A percentile compares a stretch with the other conserved stretches of the same genome.
These are phyloP conservation scores for Millerago galiae DNA, from an alignment of 805 yeast genomes.

Conservation along the genomic window DNA sequence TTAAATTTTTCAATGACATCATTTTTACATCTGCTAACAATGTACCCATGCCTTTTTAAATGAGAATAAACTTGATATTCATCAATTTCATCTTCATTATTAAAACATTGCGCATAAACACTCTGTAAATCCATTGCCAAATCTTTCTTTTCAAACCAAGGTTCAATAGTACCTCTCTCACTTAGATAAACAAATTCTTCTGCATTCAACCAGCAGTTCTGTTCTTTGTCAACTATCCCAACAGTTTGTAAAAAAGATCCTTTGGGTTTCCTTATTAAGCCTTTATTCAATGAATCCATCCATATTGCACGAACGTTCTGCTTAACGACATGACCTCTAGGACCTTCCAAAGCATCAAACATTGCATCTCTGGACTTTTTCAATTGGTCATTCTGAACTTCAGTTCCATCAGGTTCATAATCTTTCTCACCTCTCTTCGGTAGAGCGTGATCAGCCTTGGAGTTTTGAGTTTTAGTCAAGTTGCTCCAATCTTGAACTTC, in stretches of 20 bases:
- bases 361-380: conserved; percentile 56
- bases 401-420: conserved; percentile 75
- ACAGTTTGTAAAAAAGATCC: conserved; percentile 72
- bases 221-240: conserved; percentile 51
- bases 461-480: conserved; percentile 17
- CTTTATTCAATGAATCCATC: conserved; percentile 25
- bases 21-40: conserved; percentile 36
- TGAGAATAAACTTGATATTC: conserved; percentile 63
- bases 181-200: conserved; percentile 73
- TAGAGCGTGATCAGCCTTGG: conserved; percentile 10
- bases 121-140: conserved; percentile 54
- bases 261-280: conserved; percentile 41
- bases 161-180: conserved; percentile 68
- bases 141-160: conserved; percentile 28
- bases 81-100: conserved; percentile 38
- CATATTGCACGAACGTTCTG: conserved; percentile 48
- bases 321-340: conserved; percentile 43
- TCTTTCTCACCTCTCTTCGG: conserved; percentile 84
- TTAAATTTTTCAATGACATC: conserved; percentile 1
- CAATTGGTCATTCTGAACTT: conserved; percentile 41
- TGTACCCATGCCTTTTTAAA: conserved; percentile 72
- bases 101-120: conserved; percentile 48
- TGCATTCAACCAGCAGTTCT: conserved; percentile 45
- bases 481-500: conserved; percentile 50
- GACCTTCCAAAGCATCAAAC: conserved; percentile 55